Evolutionary conservation across 345 rosid species (phyloP), one percentile per base, ranked within the genome.

Genomic region (Populus tremula): DNA sequence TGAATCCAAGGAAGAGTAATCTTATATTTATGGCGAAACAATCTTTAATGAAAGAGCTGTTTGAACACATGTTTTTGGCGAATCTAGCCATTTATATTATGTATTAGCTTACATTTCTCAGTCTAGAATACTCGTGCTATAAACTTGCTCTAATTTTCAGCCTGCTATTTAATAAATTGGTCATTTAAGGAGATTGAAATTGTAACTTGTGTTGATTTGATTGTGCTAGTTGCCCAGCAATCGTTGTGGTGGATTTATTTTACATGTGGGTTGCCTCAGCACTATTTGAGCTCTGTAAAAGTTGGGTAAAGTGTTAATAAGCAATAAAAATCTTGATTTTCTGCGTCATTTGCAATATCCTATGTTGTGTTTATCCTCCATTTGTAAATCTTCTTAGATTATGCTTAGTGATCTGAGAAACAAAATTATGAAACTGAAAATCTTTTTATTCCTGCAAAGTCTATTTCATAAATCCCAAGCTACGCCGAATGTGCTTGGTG

Each of bases 1-100:
- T 25, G 87, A 84, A 23, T 64, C 84, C 61, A 81, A 84, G 78
- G 66, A 86, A 69, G 90, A 87, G 68, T 79, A 83, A 74, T 67
- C 27, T 9, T 56, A 5, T 11, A 4, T 56, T 56, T n/a, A n/a
- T 25, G 64, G 29, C 16, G 16, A 59, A 59, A 9, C 64, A 59
- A 47, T 59, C 64, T 5, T 25, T 4, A n/a, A 10, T 27, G 64
- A 63, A 39, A 63, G 82, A 35, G 83, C 38, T 61, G 59, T 39
- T 18, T 23, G 49, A 25, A 39, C 76, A 70, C 56, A 4, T 77
- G 76, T 77, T 14, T 59, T 54, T 8, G 76, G 69, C 67, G 73
- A 64, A 73, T 18, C n/a, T 56, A 21, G 33, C 29, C 13, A 1
- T 12, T 23, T 59, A 23, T 23, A 56, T 63, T 20, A 21, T 62